Conservation (phyloP, 2,329 filamentous ascomycete species). For the Cercospora sesami region DNA sequence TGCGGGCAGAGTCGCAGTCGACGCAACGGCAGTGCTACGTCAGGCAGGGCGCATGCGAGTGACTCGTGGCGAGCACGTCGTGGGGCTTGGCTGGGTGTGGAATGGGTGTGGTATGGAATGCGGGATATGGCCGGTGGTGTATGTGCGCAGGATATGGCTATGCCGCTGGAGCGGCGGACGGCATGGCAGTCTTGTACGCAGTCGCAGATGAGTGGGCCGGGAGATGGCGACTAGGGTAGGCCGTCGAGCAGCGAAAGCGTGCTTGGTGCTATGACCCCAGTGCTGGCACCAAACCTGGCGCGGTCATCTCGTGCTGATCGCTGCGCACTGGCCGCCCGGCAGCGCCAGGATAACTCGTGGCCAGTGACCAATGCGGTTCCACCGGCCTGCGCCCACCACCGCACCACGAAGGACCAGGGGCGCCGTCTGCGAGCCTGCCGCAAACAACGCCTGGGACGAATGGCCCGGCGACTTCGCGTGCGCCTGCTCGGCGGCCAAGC, state of each 20-base stretch:
- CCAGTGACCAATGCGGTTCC: constrained; percentile 23
- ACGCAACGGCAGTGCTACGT: constrained; percentile 18
- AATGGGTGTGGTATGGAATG: constrained; percentile 28
- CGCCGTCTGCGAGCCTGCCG: constrained; percentile 5
- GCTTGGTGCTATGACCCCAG: constrained; percentile 2
- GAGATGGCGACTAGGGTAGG: constrained; percentile 22
- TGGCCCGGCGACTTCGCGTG: not conserved
- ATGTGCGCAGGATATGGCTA: constrained; percentile 14
- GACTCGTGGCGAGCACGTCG: constrained; percentile 26
- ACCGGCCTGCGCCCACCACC: constrained; percentile 12
- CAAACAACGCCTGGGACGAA: constrained; percentile 2
- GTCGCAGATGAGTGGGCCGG: constrained; percentile 24
- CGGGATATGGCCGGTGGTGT: constrained; percentile 18
- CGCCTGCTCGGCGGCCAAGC: not conserved
- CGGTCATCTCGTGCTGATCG: constrained; percentile 25
- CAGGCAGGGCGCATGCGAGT: constrained; percentile 25
- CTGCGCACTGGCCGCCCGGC: constrained; percentile 16
- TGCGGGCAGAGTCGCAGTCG: not conserved
- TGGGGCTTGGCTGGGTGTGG: constrained; percentile 20
- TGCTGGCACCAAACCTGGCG: constrained; percentile 20
- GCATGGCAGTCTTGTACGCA: constrained; percentile 26
- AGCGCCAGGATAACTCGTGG: constrained; percentile 26
- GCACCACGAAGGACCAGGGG: not conserved
- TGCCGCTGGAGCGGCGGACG: constrained; percentile 16
- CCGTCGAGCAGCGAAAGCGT: not conserved